A percentile compares a stretch with the other conserved stretches of the same genome.
Evolutionary conservation across 176 grass and related monocot species (phyloP).

Genomic region (Avena atlantica): DNA sequence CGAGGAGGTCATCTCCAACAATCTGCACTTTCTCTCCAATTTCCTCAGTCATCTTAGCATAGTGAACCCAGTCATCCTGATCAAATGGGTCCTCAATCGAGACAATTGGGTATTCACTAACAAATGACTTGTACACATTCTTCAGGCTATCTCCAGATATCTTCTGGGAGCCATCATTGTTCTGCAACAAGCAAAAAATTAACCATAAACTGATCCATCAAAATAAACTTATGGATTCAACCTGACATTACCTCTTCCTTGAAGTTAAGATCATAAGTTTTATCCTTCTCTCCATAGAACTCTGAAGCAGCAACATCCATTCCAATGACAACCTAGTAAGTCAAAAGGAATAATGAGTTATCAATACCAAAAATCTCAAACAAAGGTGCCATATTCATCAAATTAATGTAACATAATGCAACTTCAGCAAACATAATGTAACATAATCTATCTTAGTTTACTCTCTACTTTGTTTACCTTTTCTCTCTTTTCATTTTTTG

Average conservation of each 20-base stretch:
- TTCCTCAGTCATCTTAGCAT: slow-evolving; percentile 93
- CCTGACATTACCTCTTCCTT: slow-evolving; percentile 78
- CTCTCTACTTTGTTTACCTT: no score
- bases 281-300: slow-evolving; percentile 82
- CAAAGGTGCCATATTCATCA: background rate
- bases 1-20: slow-evolving; percentile 97
- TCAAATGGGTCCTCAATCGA: slow-evolving; percentile 99
- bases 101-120: slow-evolving; percentile 82
- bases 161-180: slow-evolving; percentile 94
- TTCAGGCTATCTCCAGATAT: slow-evolving; percentile 96
- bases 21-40: slow-evolving; percentile 87
- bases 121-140: slow-evolving; percentile 96
- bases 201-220: background rate
- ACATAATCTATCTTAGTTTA: no score
- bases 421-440: no score
- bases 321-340: slow-evolving; percentile 84
- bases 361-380: background rate
- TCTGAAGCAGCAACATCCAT: slow-evolving; percentile 99
- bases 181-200: slow-evolving; percentile 47
- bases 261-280: slow-evolving; percentile 95
- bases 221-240: background rate
- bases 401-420: background rate
- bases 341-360: background rate
- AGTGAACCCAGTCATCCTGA: slow-evolving; percentile 92
- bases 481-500: no score